Percentiles rank a stretch among this genome's conserved stretches.
phyloP scores from a whole-genome alignment of 1,139 yeast genomes.

The Lodderomyces theae region DNA sequence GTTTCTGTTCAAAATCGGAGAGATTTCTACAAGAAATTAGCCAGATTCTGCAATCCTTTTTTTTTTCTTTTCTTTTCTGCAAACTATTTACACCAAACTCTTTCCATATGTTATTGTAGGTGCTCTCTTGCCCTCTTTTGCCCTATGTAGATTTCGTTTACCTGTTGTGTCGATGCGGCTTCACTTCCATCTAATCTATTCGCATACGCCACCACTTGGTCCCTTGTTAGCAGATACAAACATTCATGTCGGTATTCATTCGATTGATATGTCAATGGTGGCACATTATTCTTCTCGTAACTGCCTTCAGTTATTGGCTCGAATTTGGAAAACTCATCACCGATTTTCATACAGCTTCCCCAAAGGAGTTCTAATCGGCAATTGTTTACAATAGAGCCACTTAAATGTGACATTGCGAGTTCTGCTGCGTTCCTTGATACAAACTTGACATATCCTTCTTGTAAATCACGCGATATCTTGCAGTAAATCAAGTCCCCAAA shows the following conservation, averaged over 20 bases:
- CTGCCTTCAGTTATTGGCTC: slow-evolving; percentile 9
- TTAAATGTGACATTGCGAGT: slow-evolving; percentile 31
- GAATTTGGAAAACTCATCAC: slow-evolving; percentile 10
- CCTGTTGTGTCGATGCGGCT: slow-evolving; percentile 15
- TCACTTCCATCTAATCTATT: slow-evolving; percentile 21
- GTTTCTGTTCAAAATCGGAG: too few species aligned
- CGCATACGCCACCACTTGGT: slow-evolving; percentile 12
- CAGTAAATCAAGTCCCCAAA: slow-evolving; percentile 38
- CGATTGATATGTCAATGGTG: slow-evolving; percentile 23
- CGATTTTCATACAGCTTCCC: slow-evolving; percentile 23
- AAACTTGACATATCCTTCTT: slow-evolving; percentile 27
- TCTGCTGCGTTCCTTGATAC: slow-evolving; percentile 37
- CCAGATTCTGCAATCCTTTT: too few species aligned
- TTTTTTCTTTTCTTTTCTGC: too few species aligned
- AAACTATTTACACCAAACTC: background rate
- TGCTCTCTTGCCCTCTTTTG: slow-evolving; percentile 11
- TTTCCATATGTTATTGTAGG: background rate
- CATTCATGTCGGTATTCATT: slow-evolving; percentile 15
- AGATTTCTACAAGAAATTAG: too few species aligned
- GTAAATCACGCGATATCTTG: slow-evolving; percentile 20
- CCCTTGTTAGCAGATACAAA: slow-evolving; percentile 19
- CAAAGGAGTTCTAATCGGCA: slow-evolving; percentile 32
- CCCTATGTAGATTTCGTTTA: slow-evolving; percentile 20
- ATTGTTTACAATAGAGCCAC: slow-evolving; percentile 32
- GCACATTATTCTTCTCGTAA: slow-evolving; percentile 16